Percentiles rank a stretch among this genome's conserved stretches.
phyloP scores from a whole-genome alignment of 1,139 yeast genomes.

The Diutina siamensis region DNA sequence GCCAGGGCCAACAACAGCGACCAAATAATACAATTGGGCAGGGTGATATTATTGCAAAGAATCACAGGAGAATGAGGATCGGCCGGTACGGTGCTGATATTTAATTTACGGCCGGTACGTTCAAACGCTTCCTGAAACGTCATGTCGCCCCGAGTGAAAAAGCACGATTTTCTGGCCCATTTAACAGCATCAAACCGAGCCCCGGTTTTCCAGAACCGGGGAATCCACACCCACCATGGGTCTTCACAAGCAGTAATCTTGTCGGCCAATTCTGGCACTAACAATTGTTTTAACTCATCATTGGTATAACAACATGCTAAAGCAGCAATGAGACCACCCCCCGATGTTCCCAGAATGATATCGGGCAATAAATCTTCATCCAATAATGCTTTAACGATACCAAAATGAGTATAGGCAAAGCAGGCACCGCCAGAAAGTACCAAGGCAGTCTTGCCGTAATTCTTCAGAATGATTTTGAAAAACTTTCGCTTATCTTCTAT shows the following conservation, averaged over 20 bases:
- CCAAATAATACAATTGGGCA: slow-evolving; percentile 81
- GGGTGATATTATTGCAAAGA: slow-evolving; percentile 63
- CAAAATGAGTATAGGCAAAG: slow-evolving; percentile 70
- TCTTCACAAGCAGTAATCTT: slow-evolving; percentile 67
- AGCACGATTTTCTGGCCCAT: slow-evolving; percentile 61
- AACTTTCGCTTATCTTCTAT: slow-evolving; percentile 35
- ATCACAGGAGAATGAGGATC: slow-evolving; percentile 78
- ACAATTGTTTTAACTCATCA: slow-evolving; percentile 44
- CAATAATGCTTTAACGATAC: slow-evolving; percentile 59
- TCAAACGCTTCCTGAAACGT: slow-evolving; percentile 63
- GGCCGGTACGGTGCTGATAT: slow-evolving; percentile 70
- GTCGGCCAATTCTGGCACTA: slow-evolving; percentile 52
- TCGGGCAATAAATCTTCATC: slow-evolving; percentile 58
- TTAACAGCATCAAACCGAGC: slow-evolving; percentile 66
- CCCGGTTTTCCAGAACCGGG: slow-evolving; percentile 63
- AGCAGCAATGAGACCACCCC: slow-evolving; percentile 77
- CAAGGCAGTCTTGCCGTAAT: slow-evolving; percentile 63
- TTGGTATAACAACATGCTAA: slow-evolving; percentile 60
- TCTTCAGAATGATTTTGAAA: slow-evolving; percentile 47
- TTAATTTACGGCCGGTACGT: slow-evolving; percentile 58
- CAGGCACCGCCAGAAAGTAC: slow-evolving; percentile 76
- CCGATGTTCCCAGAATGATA: slow-evolving; percentile 69
- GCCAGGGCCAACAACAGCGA: slow-evolving; percentile 65
- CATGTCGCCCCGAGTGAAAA: slow-evolving; percentile 63
- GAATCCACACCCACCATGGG: slow-evolving; percentile 47